Base-by-base conservation (phyloP, 2,329 filamentous ascomycete genomes). In the Xylaria arbuscula region DNA sequence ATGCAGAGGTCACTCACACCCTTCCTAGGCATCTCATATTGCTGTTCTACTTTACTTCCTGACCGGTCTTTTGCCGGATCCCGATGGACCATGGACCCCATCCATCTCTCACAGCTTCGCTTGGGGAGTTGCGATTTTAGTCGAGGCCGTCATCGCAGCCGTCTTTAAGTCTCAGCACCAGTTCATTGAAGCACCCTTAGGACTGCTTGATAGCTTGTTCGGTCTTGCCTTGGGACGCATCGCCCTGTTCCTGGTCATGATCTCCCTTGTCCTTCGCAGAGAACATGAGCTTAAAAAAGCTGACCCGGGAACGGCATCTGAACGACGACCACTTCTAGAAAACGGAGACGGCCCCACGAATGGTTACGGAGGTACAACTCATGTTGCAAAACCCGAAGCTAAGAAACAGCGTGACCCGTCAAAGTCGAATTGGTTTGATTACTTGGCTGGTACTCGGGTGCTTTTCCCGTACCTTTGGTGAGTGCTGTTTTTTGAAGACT, bases 391-490 rank as follows among this genome's bases (percentile, higher is more conserved):
- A 32, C 38, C 57, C 0, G 57, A 42, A 11, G 36, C 55, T 10
- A 70, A 61, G 24, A 71, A 69, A 51, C 1, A 55, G 17, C 71
- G 70, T 4, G 71, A 74, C 50, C 66, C 72, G 22, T 72, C 71
- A 3, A 73, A 69, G 50, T 69, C 72, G 10, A 71, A 81, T 2
- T 85, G 83, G 83, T 74, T 84, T 10, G 82, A 84, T 68, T 85
- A 85, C 67, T 77, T 84, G 68, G 78, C 81, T 13, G 83, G 83
- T 0, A 84, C 84, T 70, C 72, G 78, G 15, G 78, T 83, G 10
- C 75, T 85, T 6, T 84, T 84, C 38, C 82, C 83, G 1, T 84
- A 83, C 51, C 74, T 85, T 1, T 85, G 83, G 83, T 80, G 73
- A 19, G 72, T 64, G 19, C 24, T 45, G 3, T 28, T 24, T 2